Evolutionary conservation across 495 filamentous ascomycete genomes (phyloP), one percentile per base, ranked within the genome.

Genomic region (Penicillium canariense): DNA sequence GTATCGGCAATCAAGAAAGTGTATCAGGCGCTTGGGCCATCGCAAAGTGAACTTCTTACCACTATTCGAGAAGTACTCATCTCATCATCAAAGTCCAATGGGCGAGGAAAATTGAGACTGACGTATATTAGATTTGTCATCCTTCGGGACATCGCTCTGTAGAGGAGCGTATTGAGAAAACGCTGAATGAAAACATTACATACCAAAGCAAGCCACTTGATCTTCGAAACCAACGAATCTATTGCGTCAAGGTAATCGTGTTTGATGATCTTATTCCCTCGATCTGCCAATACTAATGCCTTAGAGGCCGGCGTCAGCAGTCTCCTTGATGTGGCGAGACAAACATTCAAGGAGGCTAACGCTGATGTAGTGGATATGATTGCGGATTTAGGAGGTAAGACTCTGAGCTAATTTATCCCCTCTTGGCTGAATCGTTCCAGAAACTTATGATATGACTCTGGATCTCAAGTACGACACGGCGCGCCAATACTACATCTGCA

Each of bases 181-280:
- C 83, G 0, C 86, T 98, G 58, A 96, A 97, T 53, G 83, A 89
- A 43, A 87, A 94, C 67, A 86, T 88, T 1, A 80, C 77, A 3
- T 96, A 87, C 62, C 85, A 89, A 57, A 89, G 81, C 45, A 82
- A 84, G 35, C 89, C 94, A 3, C 79, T 97, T 9, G 94, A 96
- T 54, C 75, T 96, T 48, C 82, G 91, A 47, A 95, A 97, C 60
- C 95, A 98, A 68, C 79, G 94, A 44, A 91, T 89, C 11, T 96
- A 96, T 71, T 94, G 94, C 48, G 84, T 98, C 32, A 94, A 87
- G 77, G 90, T 90, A 3, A 60, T 53, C 28, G 11, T 40, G 10
- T 15, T 17, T 17, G 0, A 23, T 23, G 0, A 10, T 5, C 8
- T 10, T 10, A 42, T 9, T 9, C 25, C 11, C 8, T 17, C 18